phyloP scores from a whole-genome alignment of 805 yeast species.

The Nakazawaea ishiwadae region DNA sequence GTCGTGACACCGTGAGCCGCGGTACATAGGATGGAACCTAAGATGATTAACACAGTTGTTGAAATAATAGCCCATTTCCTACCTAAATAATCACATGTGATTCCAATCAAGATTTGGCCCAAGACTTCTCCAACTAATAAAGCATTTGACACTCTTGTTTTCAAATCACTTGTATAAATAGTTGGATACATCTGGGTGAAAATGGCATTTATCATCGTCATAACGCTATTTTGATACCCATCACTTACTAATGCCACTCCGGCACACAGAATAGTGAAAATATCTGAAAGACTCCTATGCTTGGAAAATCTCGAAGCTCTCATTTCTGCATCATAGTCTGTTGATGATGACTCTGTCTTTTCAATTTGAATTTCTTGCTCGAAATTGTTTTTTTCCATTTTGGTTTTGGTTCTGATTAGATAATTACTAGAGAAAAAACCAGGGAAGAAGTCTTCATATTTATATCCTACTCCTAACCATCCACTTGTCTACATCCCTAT shows the following conservation, averaged over 20 bases:
- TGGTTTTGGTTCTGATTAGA: too few species aligned
- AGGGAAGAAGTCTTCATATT: too few species aligned
- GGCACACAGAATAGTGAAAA: slow-evolving; percentile 51
- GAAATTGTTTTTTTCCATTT: too few species aligned
- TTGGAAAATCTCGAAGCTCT: slow-evolving; percentile 16
- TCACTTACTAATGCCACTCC: slow-evolving; percentile 76
- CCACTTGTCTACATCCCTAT: too few species aligned
- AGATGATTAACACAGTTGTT: slow-evolving; percentile 55
- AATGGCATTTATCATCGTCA: slow-evolving; percentile 63
- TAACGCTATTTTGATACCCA: slow-evolving; percentile 71
- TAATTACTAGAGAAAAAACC: too few species aligned
- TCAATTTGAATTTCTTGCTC: not conserved
- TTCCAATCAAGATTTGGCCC: slow-evolving; percentile 64
- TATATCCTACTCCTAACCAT: too few species aligned
- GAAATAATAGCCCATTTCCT: slow-evolving; percentile 63
- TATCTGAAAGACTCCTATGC: slow-evolving; percentile 28
- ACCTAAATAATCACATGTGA: slow-evolving; percentile 61
- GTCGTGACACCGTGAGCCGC: slow-evolving; percentile 60
- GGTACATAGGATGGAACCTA: slow-evolving; percentile 64
- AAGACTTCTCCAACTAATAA: slow-evolving; percentile 64
- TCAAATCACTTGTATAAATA: slow-evolving; percentile 38
- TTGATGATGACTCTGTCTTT: too few species aligned
- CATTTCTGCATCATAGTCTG: slow-evolving; percentile 18
- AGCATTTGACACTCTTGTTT: slow-evolving; percentile 66
- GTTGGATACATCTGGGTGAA: slow-evolving; percentile 44